A percentile compares a stretch with the other conserved stretches of the same genome.
These are phyloP conservation scores for Amylostereum chailletii DNA, from an alignment of 1,284 basidiomycete species.

Conservation along the genomic window DNA sequence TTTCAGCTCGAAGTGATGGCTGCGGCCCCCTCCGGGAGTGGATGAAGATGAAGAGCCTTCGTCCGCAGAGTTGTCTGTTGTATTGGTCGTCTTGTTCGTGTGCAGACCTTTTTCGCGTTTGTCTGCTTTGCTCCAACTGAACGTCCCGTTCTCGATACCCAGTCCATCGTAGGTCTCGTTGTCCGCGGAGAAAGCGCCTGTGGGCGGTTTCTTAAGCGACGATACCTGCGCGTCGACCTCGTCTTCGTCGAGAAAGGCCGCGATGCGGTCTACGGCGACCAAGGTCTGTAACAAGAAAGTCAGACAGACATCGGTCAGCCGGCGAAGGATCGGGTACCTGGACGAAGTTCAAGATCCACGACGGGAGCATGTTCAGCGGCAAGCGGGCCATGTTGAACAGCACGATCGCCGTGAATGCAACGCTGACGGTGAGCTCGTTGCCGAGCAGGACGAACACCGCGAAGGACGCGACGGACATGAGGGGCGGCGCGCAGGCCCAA, in stretches of 20 bases:
- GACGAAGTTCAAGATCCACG: conserved; percentile 55
- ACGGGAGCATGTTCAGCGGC: conserved; percentile 65
- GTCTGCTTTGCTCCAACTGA: conserved; percentile 64
- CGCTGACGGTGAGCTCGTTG: conserved; percentile 54
- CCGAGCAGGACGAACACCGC: conserved; percentile 52
- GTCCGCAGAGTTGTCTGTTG: too few relatives aligned
- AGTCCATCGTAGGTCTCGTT: conserved; percentile 35
- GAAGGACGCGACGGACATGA: conserved; percentile 66
- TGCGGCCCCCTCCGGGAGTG: conserved; percentile 15
- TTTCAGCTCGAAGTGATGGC: conserved; percentile 52
- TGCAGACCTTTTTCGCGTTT: background rate
- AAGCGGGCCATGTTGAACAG: conserved; percentile 64
- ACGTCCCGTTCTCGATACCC: conserved; percentile 54
- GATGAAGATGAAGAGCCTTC: background rate
- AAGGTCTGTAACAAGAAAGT: conserved; percentile 37
- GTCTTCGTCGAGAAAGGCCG: conserved; percentile 75
- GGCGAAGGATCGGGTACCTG: conserved; percentile 28
- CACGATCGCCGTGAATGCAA: conserved; percentile 71
- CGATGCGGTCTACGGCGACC: conserved; percentile 75
- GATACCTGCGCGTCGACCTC: conserved; percentile 44
- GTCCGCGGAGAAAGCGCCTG: conserved; percentile 11
- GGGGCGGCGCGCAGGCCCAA: conserved; percentile 59
- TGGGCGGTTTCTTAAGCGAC: conserved; percentile 22
- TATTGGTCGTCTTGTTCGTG: background rate
- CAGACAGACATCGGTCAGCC: conserved; percentile 7